phyloP scores from a whole-genome alignment of 2,329 filamentous ascomycete genomes.

The Grosmannia penicillata region DNA sequence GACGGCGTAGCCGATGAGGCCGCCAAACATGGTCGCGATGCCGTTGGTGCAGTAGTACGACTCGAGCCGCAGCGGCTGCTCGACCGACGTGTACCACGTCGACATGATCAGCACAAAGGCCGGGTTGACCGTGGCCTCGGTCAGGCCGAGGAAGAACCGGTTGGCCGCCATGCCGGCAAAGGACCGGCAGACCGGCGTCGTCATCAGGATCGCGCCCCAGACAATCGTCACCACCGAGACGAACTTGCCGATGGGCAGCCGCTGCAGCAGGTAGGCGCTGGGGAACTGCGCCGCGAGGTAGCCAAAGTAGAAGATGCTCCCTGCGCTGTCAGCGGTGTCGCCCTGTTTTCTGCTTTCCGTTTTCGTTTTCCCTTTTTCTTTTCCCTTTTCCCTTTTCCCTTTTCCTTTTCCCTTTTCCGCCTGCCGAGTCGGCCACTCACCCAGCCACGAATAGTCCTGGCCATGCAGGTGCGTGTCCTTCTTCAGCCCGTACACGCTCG shows the following conservation, averaged over 20 bases:
- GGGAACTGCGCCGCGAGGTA: slow-evolving; percentile 30
- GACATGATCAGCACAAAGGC: slow-evolving; percentile 41
- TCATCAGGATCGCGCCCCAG: slow-evolving; percentile 7
- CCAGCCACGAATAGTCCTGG: slow-evolving; percentile 20
- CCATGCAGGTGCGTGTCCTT: slow-evolving; percentile 12
- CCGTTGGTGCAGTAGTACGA: slow-evolving; percentile 41
- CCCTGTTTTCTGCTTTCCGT: neutral
- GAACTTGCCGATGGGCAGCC: slow-evolving; percentile 32
- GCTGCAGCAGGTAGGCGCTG: slow-evolving; percentile 30
- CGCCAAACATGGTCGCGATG: slow-evolving; percentile 69
- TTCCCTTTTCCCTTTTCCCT: slow-evolving; percentile 4
- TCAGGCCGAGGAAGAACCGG: slow-evolving; percentile 38
- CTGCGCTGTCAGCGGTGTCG: neutral
- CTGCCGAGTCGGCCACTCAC: neutral
- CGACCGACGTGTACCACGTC: slow-evolving; percentile 41
- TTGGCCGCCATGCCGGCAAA: slow-evolving; percentile 29
- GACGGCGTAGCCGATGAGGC: slow-evolving; percentile 69
- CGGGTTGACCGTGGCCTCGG: slow-evolving; percentile 39
- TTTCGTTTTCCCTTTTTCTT: neutral
- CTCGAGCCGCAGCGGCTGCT: slow-evolving; percentile 37
- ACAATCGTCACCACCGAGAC: slow-evolving; percentile 26
- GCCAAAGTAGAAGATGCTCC: slow-evolving; percentile 19
- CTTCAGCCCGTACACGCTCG: slow-evolving; percentile 8
- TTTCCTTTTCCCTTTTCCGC: neutral
- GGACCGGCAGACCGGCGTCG: slow-evolving; percentile 7